Evolutionary conservation across 1,139 yeast genomes (phyloP), one percentile per base, ranked within the genome.

Genomic region (Saccharomyces hybrid): DNA sequence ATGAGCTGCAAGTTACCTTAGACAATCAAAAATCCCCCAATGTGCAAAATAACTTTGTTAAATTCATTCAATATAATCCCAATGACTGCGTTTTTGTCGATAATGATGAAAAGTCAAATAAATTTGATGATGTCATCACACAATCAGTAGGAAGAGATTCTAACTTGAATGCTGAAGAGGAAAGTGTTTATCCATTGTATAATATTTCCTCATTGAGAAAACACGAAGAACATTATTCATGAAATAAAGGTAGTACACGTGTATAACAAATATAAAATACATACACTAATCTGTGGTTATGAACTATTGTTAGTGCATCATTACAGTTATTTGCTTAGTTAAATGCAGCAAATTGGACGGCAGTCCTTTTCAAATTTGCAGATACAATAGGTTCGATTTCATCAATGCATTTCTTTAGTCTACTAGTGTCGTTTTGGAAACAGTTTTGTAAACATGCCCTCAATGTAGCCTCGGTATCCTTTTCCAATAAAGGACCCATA

Each of bases 181-280:
- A 69, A 54, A 84, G 83, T 14, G 70, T 81, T 53, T 82, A 81
- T 59, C 88, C 93, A 14, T 76, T 88, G 62, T 86, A 85, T 69
- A 77, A 78, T 52, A 76, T 82, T 42, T 78, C 80, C 57, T 78
- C 82, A 48, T 76, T 89, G 62, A 83, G 96, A 66, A 89, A 89
- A 73, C 83, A 95, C 70, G 86, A 95, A 59, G 96, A 88, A 67
- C 89, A 86, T 64, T 80, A 61, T 50, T 66, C 70, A 11, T 67
- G 56, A 65, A 54, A 25, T 20, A 26, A 6, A 47, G 25, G 16
- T 20, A 34, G 30, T 4, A 20, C 26, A 13, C 6, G 13, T 9
- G 8, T 42, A 41, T 41, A 47, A 32, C 47, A 16, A 16, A 28
- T 30, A 25, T 16, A 26, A 26, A 26, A 27, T 11, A n/a, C 13